Evolutionary conservation across 352 stramenopile species (phyloP).

Genomic region (Globisporangium radiosum): DNA sequence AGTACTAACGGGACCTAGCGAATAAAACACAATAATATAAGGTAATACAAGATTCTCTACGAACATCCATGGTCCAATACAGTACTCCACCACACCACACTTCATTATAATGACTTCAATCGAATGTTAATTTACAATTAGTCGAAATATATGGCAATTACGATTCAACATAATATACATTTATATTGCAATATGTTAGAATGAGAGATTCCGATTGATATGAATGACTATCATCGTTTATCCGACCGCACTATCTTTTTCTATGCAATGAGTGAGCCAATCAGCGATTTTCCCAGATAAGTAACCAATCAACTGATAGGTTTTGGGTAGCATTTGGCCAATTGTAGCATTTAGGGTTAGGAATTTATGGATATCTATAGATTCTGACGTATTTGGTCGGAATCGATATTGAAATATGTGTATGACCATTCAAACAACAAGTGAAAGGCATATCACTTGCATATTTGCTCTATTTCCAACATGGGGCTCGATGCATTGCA

Average conservation of each 20-base stretch:
- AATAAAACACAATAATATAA: conserved; percentile 4
- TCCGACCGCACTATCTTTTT: not conserved
- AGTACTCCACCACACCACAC: too few species aligned
- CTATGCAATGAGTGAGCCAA: not conserved
- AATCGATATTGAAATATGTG: not conserved
- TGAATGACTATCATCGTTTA: not conserved
- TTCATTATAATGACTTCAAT: too few species aligned
- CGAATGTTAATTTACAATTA: too few species aligned
- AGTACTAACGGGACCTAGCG: too few species aligned
- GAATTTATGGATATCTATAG: not conserved
- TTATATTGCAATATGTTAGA: not conserved
- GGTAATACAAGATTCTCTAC: not conserved
- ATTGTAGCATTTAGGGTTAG: not conserved
- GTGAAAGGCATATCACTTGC: not conserved
- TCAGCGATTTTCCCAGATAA: not conserved
- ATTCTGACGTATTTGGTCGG: not conserved
- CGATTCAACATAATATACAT: not conserved
- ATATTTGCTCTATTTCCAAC: not conserved
- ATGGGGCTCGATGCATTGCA: not conserved
- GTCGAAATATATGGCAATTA: not conserved
- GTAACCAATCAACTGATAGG: not conserved
- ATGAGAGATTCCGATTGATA: not conserved
- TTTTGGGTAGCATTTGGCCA: not conserved
- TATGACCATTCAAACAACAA: not conserved
- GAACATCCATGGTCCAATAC: too few species aligned